These are phyloP conservation scores for Xerocomus nothofagi DNA, from an alignment of 1,284 basidiomycete species.

Conservation along the genomic window DNA sequence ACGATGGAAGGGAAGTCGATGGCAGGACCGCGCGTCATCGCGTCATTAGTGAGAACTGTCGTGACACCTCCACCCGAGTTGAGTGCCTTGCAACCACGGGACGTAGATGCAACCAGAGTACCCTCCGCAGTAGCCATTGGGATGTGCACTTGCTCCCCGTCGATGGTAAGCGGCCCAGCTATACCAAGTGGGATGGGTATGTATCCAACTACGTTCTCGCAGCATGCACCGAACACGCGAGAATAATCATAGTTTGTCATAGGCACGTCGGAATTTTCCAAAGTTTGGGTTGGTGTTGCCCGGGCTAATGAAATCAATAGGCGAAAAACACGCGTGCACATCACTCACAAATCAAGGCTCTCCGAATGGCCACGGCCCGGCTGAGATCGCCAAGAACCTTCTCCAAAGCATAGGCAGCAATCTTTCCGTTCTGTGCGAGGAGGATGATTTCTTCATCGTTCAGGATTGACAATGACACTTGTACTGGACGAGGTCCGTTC, in stretches of 20 bases:
- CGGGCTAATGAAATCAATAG: constrained; percentile 58
- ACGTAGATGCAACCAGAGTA: constrained; percentile 96
- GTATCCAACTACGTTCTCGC: constrained; percentile 98
- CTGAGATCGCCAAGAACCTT: constrained; percentile 88
- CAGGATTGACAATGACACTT: constrained; percentile 57
- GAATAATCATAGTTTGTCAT: constrained; percentile 91
- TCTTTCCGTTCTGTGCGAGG: constrained; percentile 89
- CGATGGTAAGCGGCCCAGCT: constrained; percentile 93
- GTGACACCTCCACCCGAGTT: constrained; percentile 95
- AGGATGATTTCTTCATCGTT: constrained; percentile 93
- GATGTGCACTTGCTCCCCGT: constrained; percentile 84
- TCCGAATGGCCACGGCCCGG: constrained; percentile 84
- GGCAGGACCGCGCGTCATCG: constrained; percentile 97
- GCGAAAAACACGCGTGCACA: neutral
- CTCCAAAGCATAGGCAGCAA: constrained; percentile 92
- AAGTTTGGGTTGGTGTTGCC: constrained; percentile 79
- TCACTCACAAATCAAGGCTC: constrained; percentile 86
- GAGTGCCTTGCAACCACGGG: constrained; percentile 96
- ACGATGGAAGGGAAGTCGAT: constrained; percentile 90
- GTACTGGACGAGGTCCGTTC: constrained; percentile 71
- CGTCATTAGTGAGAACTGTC: constrained; percentile 91
- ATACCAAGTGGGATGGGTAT: constrained; percentile 97
- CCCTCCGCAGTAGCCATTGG: constrained; percentile 99
- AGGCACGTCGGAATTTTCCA: constrained; percentile 85
- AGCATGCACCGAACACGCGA: constrained; percentile 94